Evolutionary conservation across 2,329 filamentous ascomycete genomes (phyloP).

Genomic region (Trichoderma polysporum): DNA sequence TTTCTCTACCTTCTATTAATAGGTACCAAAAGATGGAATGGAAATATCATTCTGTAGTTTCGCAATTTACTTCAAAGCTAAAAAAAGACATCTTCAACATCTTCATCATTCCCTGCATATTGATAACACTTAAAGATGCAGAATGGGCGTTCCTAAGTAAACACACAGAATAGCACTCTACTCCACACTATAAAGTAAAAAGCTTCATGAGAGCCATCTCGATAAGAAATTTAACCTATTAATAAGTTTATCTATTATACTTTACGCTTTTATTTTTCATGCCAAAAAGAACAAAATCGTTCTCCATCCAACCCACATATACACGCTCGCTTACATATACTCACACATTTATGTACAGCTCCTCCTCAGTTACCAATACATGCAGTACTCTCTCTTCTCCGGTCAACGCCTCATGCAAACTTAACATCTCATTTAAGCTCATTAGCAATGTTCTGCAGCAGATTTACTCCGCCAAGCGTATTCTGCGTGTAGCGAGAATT

Average conservation of each 20-base stretch:
- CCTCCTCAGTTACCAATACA: background rate
- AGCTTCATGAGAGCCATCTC: background rate
- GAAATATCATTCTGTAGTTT: background rate
- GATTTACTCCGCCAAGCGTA: constrained; percentile 41
- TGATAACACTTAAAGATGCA: background rate
- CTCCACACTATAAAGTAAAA: background rate
- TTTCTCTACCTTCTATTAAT: background rate
- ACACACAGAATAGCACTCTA: background rate
- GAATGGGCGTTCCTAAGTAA: no score
- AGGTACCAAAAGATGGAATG: background rate
- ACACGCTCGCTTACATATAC: background rate
- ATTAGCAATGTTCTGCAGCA: constrained; percentile 10
- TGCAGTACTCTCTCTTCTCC: no score
- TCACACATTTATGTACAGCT: background rate
- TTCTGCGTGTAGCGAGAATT: constrained; percentile 58
- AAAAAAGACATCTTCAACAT: background rate
- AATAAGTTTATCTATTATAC: background rate
- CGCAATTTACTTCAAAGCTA: background rate
- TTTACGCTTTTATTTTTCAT: background rate
- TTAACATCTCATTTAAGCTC: background rate
- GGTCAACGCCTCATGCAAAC: no score
- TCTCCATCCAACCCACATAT: background rate
- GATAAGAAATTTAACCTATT: background rate
- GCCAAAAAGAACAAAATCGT: background rate
- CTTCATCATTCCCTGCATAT: background rate